Evolutionary conservation across 768 basidiomycete genomes (phyloP), one percentile per base, ranked within the genome.

Genomic region (Tricholoma hemisulphureum): DNA sequence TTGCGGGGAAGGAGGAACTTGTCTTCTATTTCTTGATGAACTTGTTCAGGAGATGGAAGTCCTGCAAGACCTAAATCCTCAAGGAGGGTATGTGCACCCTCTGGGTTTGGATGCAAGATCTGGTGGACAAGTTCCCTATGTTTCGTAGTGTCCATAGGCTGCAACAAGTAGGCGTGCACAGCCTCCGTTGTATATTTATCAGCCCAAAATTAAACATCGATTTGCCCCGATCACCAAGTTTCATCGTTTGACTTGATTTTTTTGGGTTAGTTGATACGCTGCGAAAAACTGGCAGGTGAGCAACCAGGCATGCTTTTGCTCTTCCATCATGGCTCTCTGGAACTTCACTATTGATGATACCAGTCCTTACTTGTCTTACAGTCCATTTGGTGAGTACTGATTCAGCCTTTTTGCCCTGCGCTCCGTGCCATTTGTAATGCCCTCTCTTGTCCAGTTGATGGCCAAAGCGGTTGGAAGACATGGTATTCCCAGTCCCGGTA

Each of bases 21-120:
- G 59, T 85, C 77, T 68, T 96, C 93, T 55, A 98, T 85, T 58
- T 88, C 82, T 52, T 70, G 76, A 67, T 86, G 79, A 16, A 93
- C 77, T 61, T 82, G 75, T 41, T 86, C 82, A 46, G 75, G 76
- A 35, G 85, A 79, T 8, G 89, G 89, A 21, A 83, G 65, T 16
- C 71, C 71, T 37, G 78, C 77, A 13, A 94, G 79, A 6, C 82
- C 82, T 8, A 94, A 78, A 43, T 80, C 75, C 35, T 76, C 71
- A 43, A 93, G 73, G 14, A 89, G 59, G 13, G 57, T 56, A 4
- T 69, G 68, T 50, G 78, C 75, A 67, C 82, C 70, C 51, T 69
- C 72, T 9, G 70, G 59, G 18, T 67, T 51, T 39, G 84, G 81
- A 61, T 77, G 64, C 31, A 84, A 67, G 57, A 87, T 81, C 37